Percentiles rank a stretch among this genome's conserved stretches.
phyloP scores from a whole-genome alignment of 345 rosid species.

The Salix viminalis region DNA sequence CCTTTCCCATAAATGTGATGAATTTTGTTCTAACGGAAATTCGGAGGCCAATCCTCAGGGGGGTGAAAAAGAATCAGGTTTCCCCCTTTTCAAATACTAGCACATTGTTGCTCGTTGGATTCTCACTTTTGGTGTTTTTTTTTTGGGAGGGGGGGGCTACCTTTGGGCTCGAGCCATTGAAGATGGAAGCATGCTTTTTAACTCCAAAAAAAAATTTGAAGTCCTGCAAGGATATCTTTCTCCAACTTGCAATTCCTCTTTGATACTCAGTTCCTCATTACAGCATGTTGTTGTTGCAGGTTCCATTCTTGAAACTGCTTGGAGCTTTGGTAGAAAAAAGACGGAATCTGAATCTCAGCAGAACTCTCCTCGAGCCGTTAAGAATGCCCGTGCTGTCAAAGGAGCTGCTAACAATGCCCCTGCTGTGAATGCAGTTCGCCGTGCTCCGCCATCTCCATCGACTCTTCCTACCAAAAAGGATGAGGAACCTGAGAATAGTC shows the following conservation, averaged over 20 bases:
- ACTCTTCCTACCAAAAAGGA: slow-evolving; percentile 29
- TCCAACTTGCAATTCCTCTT: not conserved
- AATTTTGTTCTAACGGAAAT: slow-evolving; percentile 35
- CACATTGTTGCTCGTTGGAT: not conserved
- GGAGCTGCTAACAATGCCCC: slow-evolving; percentile 21
- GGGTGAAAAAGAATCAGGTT: slow-evolving; percentile 45
- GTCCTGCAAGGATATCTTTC: not conserved
- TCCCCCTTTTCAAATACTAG: slow-evolving; percentile 9
- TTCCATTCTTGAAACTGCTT: slow-evolving; percentile 43
- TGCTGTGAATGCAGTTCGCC: slow-evolving; percentile 18
- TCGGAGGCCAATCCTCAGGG: slow-evolving; percentile 23
- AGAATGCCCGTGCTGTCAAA: slow-evolving; percentile 23
- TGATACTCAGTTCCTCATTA: slow-evolving; percentile 4
- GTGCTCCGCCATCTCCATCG: slow-evolving; percentile 31
- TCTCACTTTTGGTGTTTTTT: not conserved
- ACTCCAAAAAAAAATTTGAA: not conserved
- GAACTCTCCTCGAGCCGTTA: slow-evolving; percentile 34
- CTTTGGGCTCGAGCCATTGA: not conserved
- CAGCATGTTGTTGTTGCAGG: slow-evolving; percentile 28
- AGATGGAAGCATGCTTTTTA: not conserved
- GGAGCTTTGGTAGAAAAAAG: slow-evolving; percentile 65
- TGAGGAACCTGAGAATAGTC: slow-evolving; percentile 27
- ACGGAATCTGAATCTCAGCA: slow-evolving; percentile 46
- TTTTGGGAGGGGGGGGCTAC: not conserved
- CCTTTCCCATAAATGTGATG: slow-evolving; percentile 49